phyloP scores from a whole-genome alignment of 2,329 filamentous ascomycete species.

The Diaporthe ilicicola region DNA sequence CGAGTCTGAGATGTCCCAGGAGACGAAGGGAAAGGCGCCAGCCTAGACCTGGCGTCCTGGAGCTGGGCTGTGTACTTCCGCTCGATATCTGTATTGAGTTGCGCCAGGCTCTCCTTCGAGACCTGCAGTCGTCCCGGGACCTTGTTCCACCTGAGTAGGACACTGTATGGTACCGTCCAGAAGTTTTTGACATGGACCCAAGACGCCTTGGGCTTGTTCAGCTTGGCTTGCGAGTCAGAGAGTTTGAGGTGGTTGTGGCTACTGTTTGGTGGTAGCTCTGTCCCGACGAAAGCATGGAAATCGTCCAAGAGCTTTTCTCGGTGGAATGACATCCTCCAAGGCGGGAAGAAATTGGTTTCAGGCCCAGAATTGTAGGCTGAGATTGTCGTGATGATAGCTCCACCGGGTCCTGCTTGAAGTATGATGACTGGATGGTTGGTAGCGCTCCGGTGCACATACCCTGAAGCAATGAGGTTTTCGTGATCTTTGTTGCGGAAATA shows the following conservation, averaged over 20 bases:
- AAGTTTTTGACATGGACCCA: slow-evolving; percentile 36
- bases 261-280: slow-evolving; percentile 32
- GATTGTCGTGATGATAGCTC: slow-evolving; percentile 42
- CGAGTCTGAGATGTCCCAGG: background rate
- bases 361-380: slow-evolving; percentile 43
- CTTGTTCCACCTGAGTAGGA: slow-evolving; percentile 36
- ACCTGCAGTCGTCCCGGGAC: slow-evolving; percentile 25
- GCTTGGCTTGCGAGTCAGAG: slow-evolving; percentile 29
- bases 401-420: slow-evolving; percentile 34
- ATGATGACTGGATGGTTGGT: slow-evolving; percentile 47
- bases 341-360: slow-evolving; percentile 38
- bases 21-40: background rate
- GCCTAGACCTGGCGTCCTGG: background rate
- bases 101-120: background rate
- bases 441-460: slow-evolving; percentile 36
- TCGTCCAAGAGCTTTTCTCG: slow-evolving; percentile 34
- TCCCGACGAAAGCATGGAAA: slow-evolving; percentile 46
- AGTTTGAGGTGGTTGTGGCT: slow-evolving; percentile 38
- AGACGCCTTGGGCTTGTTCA: slow-evolving; percentile 37
- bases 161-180: slow-evolving; percentile 34
- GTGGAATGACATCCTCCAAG: slow-evolving; percentile 43
- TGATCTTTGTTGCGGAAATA: slow-evolving; percentile 34
- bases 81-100: slow-evolving; percentile 16
- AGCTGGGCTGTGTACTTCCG: background rate
- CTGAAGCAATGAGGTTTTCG: slow-evolving; percentile 33